phyloP scores from a whole-genome alignment of 345 rosid species.

The Psidium friedrichsthalianum region DNA sequence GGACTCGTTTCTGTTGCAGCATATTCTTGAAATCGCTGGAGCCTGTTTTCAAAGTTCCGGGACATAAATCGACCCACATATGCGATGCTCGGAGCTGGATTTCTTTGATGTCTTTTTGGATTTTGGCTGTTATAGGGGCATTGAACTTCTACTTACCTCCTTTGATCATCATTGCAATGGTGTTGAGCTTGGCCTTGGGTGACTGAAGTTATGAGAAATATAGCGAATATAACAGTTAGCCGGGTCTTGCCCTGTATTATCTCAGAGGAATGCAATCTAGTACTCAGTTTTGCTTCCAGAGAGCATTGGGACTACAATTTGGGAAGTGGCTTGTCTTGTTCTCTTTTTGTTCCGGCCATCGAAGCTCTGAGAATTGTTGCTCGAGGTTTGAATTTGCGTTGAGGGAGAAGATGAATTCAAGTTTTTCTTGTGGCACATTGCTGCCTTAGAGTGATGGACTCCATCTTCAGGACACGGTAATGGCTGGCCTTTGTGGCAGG shows the following conservation, averaged over 20 bases:
- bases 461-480: conserved; percentile 75
- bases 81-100: conserved; percentile 75
- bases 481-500: conserved; percentile 99
- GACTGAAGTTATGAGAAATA: conserved; percentile 91
- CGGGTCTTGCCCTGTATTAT: conserved; percentile 69
- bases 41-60: conserved; percentile 57
- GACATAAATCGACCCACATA: conserved; percentile 75
- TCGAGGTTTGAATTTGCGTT: conserved; percentile 73
- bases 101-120: conserved; percentile 97
- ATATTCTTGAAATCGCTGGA: conserved; percentile 54
- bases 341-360: conserved; percentile 81
- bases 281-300: conserved; percentile 74
- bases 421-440: conserved; percentile 99
- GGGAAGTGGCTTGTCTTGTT: conserved; percentile 95
- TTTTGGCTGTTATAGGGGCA: conserved; percentile 81
- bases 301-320: conserved; percentile 73
- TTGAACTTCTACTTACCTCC: conserved; percentile 52
- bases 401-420: conserved; percentile 98
- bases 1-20: conserved; percentile 50
- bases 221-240: conserved; percentile 74
- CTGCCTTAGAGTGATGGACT: conserved; percentile 70
- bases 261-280: conserved; percentile 90
- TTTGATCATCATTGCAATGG: conserved; percentile 38
- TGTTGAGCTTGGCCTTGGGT: conserved; percentile 68
- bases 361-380: conserved; percentile 84